Evolutionary conservation across 306 rosid species (phyloP), one percentile per base, ranked within the genome.

Genomic region (Betula pendula): DNA sequence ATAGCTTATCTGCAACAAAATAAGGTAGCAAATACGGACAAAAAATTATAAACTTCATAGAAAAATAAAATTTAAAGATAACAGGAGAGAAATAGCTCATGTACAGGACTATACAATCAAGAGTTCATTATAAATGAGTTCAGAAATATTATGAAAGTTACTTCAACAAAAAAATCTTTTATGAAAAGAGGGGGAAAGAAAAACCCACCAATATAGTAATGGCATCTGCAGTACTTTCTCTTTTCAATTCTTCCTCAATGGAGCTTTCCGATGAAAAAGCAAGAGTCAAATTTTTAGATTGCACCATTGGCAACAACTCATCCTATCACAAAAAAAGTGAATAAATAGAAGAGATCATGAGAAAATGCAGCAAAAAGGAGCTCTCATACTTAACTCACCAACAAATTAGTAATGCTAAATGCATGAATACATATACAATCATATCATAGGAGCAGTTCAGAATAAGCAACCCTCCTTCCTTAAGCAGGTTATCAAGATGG

Each of bases 211-310:
- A 44, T 77, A 95, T 95, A 16, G 99, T 95, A 77, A 95, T 92
- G 76, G 87, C 97, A 81, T 95, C 99, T 47, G 97, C 93, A 44
- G 97, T 88, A 82, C 99, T 95, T 82, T 95, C 99, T 86, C 97
- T 84, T 87, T 95, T 91, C 76, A 95, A 85, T 81, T 95, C 99
- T 87, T 93, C 97, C 85, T 95, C 98, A 68, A 95, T 77, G 67
- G 99, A 95, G 89, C 98, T 92, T 88, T 95, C 99, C 70, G 99
- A 92, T 55, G 99, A 95, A 86, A 95, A 95, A 35, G 99, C 84
- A 74, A 95, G 91, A 7, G 97, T 89, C 82, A 95, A 87, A 79
- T 95, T 92, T 84, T 86, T 85, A 62, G 96, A 84, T 78, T 83
- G 94, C 87, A 83, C 94, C 97, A 89, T 81, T 42, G 88, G 89